Base-by-base conservation (phyloP, 768 basidiomycete genomes). In the Phallus indusiatus region DNA sequence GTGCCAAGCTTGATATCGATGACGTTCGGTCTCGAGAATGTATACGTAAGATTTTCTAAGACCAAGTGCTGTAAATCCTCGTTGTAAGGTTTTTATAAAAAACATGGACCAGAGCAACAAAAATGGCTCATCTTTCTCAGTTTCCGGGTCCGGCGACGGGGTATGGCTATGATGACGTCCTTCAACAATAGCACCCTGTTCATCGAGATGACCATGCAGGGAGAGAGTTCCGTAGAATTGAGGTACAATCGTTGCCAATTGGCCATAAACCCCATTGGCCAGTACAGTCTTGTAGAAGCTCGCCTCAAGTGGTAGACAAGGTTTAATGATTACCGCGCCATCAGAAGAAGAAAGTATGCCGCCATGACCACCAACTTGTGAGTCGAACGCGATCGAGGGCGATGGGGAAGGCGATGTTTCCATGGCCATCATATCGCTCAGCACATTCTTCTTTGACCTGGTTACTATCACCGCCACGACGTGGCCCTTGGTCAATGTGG, bases 1-100 rank as follows among this genome's bases (percentile, higher is more conserved):
- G 88, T 94, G 1, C 96, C 96, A 16, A 98, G 86, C 71, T 98
- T 99, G 68, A 93, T 78, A 69, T 99, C 95, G 28, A 97, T 75
- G 59, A 96, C 80, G 64, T 89, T 92, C 6, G 94, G 94, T 68
- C 84, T 86, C 36, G 72, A 65, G 74, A 94, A 97, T 1, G 77
- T 67, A 63, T 85, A 71, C 1, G 87, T 72, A 12, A 94, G 73
- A 69, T 99, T 97, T 73, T 94, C 86, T 2, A 99, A 72, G 33
- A 95, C 90, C 55, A 95, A 74, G 60, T 82, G 85, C 76, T 94
- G 83, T 60, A 28, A 35, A 54, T 51, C 54, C 51, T 54, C 35
- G 50, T 59, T 53, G 18, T 17, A 55, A 46, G 42, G 36, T 55
- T 28, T 28, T 28, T 7, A 3, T 7, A 3, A 46, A 34, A 49